Evolutionary conservation across 2,329 filamentous ascomycete genomes (phyloP), one percentile per base, ranked within the genome.

Genomic region (Botryotinia globosa): DNA sequence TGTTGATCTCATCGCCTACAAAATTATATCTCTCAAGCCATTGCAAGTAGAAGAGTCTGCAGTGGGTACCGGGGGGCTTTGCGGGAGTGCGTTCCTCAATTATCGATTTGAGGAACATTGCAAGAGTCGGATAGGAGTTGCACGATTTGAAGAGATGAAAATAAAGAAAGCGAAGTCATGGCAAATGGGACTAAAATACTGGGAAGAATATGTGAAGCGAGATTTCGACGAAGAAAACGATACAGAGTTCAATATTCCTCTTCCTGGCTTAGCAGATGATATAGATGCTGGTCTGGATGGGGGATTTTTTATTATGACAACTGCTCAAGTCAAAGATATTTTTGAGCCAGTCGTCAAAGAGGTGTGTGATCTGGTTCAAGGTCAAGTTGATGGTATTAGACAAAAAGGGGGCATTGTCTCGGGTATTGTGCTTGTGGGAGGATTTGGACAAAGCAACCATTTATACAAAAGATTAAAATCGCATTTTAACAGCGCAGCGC

Each of bases 201-300:
- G 94, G 81, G 92, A 95, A 78, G 92, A 94, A 79, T 94, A 93
- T 79, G 92, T 95, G 22, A 95, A 95, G 82, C 87, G 92, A 22
- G 94, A 94, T 78, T 95, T 94, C 80, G 91, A 92, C 79, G 90
- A 92, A 77, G 91, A 93, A 64, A 92, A 94, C 78, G 88, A 92
- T 75, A 86, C 90, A 67, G 92, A 94, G 80, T 88, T 94, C 73
- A 94, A 94, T 73, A 87, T 94, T 6, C 92, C 92, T 85, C 92
- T 94, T 76, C 92, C 92, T 1, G 92, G 92, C 1, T 82, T 94
- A 3, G 87, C 92, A 0, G 92, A 95, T 77, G 91, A 94, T 73
- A 90, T 93, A 81, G 90, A 90, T 67, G 90, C 88, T 25, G 90
- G 91, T 0, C 83, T 94, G 14, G 92, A 95, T 80, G 91, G 88